These are phyloP conservation scores for Paxillus ammoniavirescens DNA, from an alignment of 768 basidiomycete genomes.

Conservation along the genomic window DNA sequence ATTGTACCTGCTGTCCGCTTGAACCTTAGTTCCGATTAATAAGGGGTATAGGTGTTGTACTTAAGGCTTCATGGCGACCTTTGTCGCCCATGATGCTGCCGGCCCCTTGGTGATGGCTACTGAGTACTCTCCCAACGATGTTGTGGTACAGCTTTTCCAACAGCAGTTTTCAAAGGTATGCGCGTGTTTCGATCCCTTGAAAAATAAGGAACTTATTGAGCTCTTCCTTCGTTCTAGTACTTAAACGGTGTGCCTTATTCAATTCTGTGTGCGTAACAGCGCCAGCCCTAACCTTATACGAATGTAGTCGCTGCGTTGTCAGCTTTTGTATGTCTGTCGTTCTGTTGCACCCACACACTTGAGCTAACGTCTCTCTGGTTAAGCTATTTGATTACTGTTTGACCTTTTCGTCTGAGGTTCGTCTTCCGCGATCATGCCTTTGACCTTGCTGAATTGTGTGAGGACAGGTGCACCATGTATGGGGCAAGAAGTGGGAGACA, in stretches of 20 bases:
- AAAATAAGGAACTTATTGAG: not conserved
- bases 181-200: not conserved
- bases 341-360: not conserved
- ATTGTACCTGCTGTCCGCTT: too few species aligned
- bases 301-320: conserved; percentile 19
- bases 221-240: not conserved
- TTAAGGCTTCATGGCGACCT: not conserved
- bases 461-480: conserved; percentile 20
- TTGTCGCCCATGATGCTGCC: not conserved
- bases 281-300: not conserved
- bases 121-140: not conserved
- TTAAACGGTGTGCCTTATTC: conserved; percentile 13
- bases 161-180: conserved; percentile 23
- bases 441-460: not conserved
- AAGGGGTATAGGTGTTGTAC: too few species aligned
- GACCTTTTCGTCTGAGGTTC: conserved; percentile 22
- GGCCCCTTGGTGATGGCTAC: conserved; percentile 5
- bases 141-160: conserved; percentile 11
- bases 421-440: not conserved
- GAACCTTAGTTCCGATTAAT: too few species aligned
- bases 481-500: conserved; percentile 23
- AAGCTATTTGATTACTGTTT: conserved; percentile 24
- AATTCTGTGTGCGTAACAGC: not conserved
- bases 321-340: conserved; percentile 12
- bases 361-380: not conserved